These are phyloP conservation scores for Calocybe gangraenosa DNA, from an alignment of 768 basidiomycete genomes.

Conservation along the genomic window DNA sequence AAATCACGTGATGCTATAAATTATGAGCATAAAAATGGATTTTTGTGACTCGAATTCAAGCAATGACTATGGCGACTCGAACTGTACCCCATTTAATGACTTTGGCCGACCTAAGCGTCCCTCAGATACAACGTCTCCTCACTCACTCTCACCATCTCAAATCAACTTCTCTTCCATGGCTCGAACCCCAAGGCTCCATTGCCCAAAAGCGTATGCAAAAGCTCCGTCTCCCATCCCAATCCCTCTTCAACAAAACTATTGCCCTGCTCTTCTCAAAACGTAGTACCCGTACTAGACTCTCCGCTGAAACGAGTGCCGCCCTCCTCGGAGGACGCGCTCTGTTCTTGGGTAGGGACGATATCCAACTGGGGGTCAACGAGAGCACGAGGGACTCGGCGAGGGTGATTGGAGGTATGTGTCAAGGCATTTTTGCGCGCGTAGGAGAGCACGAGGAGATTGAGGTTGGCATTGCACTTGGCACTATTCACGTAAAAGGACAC, in stretches of 20 bases:
- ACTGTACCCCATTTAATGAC: constrained; percentile 74
- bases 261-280: constrained; percentile 92
- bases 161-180: constrained; percentile 60
- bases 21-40: too few relatives aligned
- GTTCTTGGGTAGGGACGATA: constrained; percentile 87
- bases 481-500: background rate
- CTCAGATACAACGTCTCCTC: constrained; percentile 68
- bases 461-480: constrained; percentile 37
- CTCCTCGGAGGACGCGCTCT: constrained; percentile 86
- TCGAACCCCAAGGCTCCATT: constrained; percentile 47
- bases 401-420: constrained; percentile 91
- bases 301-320: constrained; percentile 77
- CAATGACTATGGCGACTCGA: constrained; percentile 10
- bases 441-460: constrained; percentile 91
- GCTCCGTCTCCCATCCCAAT: constrained; percentile 64
- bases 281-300: constrained; percentile 86
- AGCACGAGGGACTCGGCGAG: constrained; percentile 75
- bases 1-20: too few relatives aligned
- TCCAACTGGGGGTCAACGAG: constrained; percentile 97
- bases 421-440: constrained; percentile 96
- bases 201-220: constrained; percentile 26
- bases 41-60: background rate
- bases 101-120: constrained; percentile 78
- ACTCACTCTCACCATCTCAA: constrained; percentile 64
- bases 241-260: constrained; percentile 77